phyloP scores from a whole-genome alignment of 805 yeast species.

The Clavispora santaluciae region DNA sequence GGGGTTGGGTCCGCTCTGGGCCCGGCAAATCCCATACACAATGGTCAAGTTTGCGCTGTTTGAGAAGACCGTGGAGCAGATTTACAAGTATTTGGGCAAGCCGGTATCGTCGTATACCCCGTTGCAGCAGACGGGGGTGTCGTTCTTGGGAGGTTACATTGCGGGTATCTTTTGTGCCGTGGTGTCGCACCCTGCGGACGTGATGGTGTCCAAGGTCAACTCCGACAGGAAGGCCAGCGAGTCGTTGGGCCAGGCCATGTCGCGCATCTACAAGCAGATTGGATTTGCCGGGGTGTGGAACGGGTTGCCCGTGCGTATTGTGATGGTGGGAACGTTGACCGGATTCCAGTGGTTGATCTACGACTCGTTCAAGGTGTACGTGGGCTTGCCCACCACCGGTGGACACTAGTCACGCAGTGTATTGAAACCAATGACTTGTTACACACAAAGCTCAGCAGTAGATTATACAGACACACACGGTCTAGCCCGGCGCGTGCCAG shows the following conservation, averaged over 20 bases:
- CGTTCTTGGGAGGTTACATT: slow-evolving; percentile 91
- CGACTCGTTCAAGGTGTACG: slow-evolving; percentile 91
- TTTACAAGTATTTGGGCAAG: slow-evolving; percentile 69
- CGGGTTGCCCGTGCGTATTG: slow-evolving; percentile 88
- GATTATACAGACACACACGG: background rate
- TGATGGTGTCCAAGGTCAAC: slow-evolving; percentile 91
- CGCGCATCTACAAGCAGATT: slow-evolving; percentile 72
- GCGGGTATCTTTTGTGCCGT: slow-evolving; percentile 97
- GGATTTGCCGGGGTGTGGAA: slow-evolving; percentile 94
- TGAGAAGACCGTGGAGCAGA: slow-evolving; percentile 81
- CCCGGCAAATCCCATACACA: slow-evolving; percentile 96
- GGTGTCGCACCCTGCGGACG: slow-evolving; percentile 98
- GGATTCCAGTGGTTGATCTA: slow-evolving; percentile 96
- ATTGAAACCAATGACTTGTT: too few relatives aligned
- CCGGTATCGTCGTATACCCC: slow-evolving; percentile 67
- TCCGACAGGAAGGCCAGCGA: slow-evolving; percentile 64
- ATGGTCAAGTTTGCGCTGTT: slow-evolving; percentile 96
- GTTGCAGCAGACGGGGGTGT: slow-evolving; percentile 85
- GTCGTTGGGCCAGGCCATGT: slow-evolving; percentile 58
- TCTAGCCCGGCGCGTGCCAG: background rate
- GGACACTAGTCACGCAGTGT: too few relatives aligned
- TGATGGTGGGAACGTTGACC: slow-evolving; percentile 96
- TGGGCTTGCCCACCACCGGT: slow-evolving; percentile 95
- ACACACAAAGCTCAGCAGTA: too few relatives aligned
- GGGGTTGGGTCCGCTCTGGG: slow-evolving; percentile 91